A percentile compares a stretch with the other conserved stretches of the same genome.
Conservation (phyloP, 2,329 filamentous ascomycete species). For the Nothophoma quercina region DNA sequence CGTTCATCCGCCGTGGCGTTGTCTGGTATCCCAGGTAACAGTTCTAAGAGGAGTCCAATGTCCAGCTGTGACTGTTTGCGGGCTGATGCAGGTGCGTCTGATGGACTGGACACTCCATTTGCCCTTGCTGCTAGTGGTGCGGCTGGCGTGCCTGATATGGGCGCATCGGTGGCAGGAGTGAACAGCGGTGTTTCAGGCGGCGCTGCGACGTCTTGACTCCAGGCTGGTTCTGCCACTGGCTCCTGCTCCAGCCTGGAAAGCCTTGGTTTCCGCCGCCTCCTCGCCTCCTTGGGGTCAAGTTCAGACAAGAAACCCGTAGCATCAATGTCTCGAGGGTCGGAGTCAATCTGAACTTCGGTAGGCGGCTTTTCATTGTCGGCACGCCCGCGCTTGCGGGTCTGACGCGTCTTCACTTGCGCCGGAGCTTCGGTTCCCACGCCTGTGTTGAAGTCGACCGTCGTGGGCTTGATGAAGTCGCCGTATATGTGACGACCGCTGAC, state of each 20-base stretch:
- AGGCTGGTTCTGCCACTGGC: conserved; percentile 1
- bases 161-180: background rate
- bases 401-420: background rate
- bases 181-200: background rate
- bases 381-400: conserved; percentile 1
- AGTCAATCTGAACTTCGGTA: conserved; percentile 5
- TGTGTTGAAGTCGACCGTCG: conserved; percentile 3
- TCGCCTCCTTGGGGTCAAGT: conserved; percentile 3
- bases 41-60: background rate
- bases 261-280: background rate
- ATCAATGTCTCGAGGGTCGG: conserved; percentile 15
- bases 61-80: too few species aligned
- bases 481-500: conserved; percentile 17
- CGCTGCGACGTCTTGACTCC: conserved; percentile 2
- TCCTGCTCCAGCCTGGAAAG: background rate
- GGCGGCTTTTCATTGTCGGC: background rate
- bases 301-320: conserved; percentile 13
- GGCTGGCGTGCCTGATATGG: background rate
- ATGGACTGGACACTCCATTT: background rate
- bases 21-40: conserved; percentile 4
- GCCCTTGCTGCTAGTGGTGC: background rate
- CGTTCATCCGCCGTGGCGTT: background rate
- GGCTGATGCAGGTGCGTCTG: too few species aligned
- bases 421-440: background rate
- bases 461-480: conserved; percentile 8